Evolutionary conservation across 768 basidiomycete species (phyloP).

Genomic region (Collybia mongolica): DNA sequence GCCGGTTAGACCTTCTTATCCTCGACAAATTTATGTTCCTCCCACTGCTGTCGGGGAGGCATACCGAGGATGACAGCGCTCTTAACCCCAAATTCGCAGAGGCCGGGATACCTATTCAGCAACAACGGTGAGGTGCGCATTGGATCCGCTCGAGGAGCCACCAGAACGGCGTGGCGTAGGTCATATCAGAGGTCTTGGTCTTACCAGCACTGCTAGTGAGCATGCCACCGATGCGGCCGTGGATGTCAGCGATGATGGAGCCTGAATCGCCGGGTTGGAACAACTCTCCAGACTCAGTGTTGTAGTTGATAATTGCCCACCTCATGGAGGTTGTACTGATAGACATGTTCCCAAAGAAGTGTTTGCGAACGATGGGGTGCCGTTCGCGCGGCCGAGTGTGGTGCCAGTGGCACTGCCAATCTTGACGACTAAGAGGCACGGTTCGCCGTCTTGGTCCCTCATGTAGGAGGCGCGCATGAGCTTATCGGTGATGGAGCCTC

Average conservation of each 20-base stretch:
- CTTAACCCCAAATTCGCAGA: too few species aligned
- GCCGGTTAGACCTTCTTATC: too few species aligned
- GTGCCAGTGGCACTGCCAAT: constrained; percentile 29
- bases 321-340: constrained; percentile 27
- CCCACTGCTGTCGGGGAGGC: too few species aligned
- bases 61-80: too few species aligned
- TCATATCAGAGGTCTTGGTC: constrained; percentile 23
- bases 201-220: constrained; percentile 30
- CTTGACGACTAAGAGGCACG: constrained; percentile 34
- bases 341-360: constrained; percentile 19
- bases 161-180: constrained; percentile 33
- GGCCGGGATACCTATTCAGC: too few species aligned
- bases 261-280: constrained; percentile 36
- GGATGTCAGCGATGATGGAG: constrained; percentile 28
- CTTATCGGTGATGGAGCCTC: constrained; percentile 25
- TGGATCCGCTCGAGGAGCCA: constrained; percentile 22
- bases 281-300: constrained; percentile 22
- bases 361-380: constrained; percentile 32
- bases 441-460: constrained; percentile 25
- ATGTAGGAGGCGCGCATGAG: constrained; percentile 30
- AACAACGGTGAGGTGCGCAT: too few species aligned
- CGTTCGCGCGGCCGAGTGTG: constrained; percentile 37
- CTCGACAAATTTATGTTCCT: too few species aligned
- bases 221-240: constrained; percentile 32
- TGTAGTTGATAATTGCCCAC: constrained; percentile 23